Conservation (phyloP, 306 rosid species). For the Vigna nakashimae region DNA sequence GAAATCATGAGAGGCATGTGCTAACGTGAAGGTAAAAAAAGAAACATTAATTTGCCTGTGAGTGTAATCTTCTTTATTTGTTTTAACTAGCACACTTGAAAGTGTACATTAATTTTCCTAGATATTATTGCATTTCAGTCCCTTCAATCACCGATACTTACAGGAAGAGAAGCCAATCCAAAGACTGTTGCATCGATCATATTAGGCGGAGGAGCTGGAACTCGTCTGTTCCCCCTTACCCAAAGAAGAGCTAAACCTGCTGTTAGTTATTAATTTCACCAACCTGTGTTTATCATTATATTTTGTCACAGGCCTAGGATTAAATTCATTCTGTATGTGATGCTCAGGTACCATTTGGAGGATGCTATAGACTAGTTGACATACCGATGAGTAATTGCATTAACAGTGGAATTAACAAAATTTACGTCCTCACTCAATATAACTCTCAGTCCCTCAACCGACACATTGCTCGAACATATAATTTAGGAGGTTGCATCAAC, state of each 20-base stretch:
- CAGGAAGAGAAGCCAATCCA: conserved; percentile 48
- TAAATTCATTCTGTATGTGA: conserved; percentile 29
- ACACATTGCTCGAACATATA: conserved; percentile 59
- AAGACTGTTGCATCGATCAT: conserved; percentile 61
- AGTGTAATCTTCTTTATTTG: not conserved
- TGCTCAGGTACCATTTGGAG: conserved; percentile 65
- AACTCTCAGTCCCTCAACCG: conserved; percentile 63
- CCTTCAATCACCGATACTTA: conserved; percentile 50
- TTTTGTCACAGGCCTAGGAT: conserved; percentile 30
- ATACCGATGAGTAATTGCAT: conserved; percentile 67
- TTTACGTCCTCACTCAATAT: conserved; percentile 62
- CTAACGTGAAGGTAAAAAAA: too few relatives aligned
- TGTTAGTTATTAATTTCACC: conserved; percentile 42
- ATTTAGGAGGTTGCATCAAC: conserved; percentile 51
- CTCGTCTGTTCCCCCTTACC: conserved; percentile 64
- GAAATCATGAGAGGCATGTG: not conserved
- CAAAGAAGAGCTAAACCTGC: conserved; percentile 68
- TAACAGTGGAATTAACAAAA: conserved; percentile 60
- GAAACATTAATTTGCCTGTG: not conserved
- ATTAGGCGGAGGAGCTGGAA: conserved; percentile 69
- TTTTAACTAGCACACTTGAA: not conserved
- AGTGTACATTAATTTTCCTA: conserved; percentile 8
- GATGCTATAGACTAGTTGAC: conserved; percentile 63
- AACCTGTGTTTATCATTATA: not conserved
- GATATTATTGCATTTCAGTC: conserved; percentile 47